These are phyloP conservation scores for Meyerozyma elateridarum DNA, from an alignment of 1,139 yeast genomes.

Conservation along the genomic window DNA sequence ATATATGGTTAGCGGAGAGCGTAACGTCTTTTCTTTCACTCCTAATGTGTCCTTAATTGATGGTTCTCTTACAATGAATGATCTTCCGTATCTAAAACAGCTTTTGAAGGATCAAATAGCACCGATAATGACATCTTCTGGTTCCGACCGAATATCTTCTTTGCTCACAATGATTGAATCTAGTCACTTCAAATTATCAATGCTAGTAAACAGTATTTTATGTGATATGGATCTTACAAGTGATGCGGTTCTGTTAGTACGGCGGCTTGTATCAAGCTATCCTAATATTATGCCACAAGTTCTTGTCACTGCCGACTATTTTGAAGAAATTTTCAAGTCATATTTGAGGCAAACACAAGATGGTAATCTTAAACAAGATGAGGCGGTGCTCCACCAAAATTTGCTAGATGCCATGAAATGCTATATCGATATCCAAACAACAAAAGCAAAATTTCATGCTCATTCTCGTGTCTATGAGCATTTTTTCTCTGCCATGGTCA, in stretches of 20 bases:
- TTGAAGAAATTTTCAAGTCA: conserved; percentile 14
- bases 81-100: conserved; percentile 27
- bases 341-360: background rate
- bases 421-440: background rate
- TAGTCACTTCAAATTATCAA: conserved; percentile 23
- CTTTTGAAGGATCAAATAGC: conserved; percentile 14
- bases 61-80: conserved; percentile 23
- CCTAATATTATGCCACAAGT: conserved; percentile 10
- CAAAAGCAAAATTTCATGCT: background rate
- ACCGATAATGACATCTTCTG: background rate
- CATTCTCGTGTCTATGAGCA: background rate
- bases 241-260: conserved; percentile 25
- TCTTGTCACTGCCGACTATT: conserved; percentile 18
- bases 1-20: conserved; percentile 25
- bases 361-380: background rate
- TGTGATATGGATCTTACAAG: conserved; percentile 21
- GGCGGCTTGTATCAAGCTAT: conserved; percentile 16
- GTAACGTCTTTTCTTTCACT: conserved; percentile 23
- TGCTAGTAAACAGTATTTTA: conserved; percentile 25
- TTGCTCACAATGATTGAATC: conserved; percentile 17
- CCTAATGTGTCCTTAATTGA: conserved; percentile 22
- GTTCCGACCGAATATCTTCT: conserved; percentile 2
- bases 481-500: conserved; percentile 1
- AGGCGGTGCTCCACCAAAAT: background rate
- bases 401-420: conserved; percentile 1